These are phyloP conservation scores for Reutealis trisperma DNA, from an alignment of 345 rosid genomes.

Conservation along the genomic window DNA sequence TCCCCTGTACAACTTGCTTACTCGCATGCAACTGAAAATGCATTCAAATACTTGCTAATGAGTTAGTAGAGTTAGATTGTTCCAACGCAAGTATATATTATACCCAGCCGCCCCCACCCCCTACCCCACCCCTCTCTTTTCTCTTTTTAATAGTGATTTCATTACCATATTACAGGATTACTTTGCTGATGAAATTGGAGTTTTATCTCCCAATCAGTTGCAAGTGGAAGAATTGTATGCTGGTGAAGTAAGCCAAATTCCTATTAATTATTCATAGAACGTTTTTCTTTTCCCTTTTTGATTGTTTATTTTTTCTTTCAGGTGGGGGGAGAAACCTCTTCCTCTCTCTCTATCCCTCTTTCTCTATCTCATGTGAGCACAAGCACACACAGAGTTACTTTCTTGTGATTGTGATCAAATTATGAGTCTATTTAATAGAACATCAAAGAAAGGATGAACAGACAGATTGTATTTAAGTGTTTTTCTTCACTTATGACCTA, in stretches of 20 bases:
- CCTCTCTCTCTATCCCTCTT: background rate
- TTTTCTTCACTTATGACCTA: no score
- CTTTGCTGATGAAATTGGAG: slow-evolving; percentile 92
- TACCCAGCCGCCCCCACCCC: background rate
- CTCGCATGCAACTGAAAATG: background rate
- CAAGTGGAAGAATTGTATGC: slow-evolving; percentile 86
- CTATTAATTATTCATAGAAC: background rate
- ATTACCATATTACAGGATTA: slow-evolving; percentile 62
- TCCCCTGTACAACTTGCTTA: background rate
- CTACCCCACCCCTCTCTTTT: background rate
- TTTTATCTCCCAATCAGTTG: slow-evolving; percentile 90
- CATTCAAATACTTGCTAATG: background rate
- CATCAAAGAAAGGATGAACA: no score
- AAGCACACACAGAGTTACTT: no score
- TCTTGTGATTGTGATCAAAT: no score
- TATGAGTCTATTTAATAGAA: no score
- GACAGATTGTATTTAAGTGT: no score
- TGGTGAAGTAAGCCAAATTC: slow-evolving; percentile 76
- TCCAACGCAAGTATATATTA: background rate
- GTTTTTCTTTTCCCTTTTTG: background rate
- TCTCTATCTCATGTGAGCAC: background rate
- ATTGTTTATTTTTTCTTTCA: background rate
- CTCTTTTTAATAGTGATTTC: slow-evolving; percentile 6
- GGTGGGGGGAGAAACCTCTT: background rate
- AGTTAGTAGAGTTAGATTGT: background rate